phyloP scores from a whole-genome alignment of 2,329 filamentous ascomycete genomes.

The Aureobasidium vineae region DNA sequence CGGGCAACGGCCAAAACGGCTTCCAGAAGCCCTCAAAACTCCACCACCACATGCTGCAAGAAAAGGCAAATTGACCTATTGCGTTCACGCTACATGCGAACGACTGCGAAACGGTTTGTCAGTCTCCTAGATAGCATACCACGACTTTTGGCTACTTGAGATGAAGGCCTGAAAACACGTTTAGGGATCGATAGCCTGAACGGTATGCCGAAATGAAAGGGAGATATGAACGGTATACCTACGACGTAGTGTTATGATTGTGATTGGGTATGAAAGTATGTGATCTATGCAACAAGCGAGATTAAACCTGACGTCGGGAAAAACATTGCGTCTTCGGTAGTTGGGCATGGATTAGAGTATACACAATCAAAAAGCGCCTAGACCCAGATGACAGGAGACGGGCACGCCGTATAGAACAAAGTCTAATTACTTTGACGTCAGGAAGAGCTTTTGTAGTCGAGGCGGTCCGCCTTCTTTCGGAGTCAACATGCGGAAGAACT shows the following conservation, averaged over 20 bases:
- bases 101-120: slow-evolving; percentile 21
- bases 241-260: slow-evolving; percentile 18
- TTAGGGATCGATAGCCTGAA: slow-evolving; percentile 24
- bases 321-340: neutral
- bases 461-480: slow-evolving; percentile 5
- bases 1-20: slow-evolving; percentile 18
- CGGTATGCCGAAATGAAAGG: slow-evolving; percentile 25
- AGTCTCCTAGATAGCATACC: neutral
- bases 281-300: slow-evolving; percentile 17
- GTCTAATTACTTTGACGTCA: slow-evolving; percentile 15
- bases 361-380: slow-evolving; percentile 15
- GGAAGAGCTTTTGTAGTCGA: neutral
- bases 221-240: slow-evolving; percentile 21
- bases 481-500: neutral
- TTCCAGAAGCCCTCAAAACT: neutral
- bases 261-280: slow-evolving; percentile 14
- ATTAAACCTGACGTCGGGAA: slow-evolving; percentile 14
- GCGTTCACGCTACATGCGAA: slow-evolving; percentile 6
- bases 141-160: slow-evolving; percentile 9
- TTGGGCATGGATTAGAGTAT: slow-evolving; percentile 13
- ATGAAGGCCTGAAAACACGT: slow-evolving; percentile 1
- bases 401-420: slow-evolving; percentile 11
- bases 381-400: neutral
- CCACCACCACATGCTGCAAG: slow-evolving; percentile 5
- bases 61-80: slow-evolving; percentile 7